A percentile compares a stretch with the other conserved stretches of the same genome.
Evolutionary conservation across 306 rosid genomes (phyloP).

Genomic region (Fragaria vesca): DNA sequence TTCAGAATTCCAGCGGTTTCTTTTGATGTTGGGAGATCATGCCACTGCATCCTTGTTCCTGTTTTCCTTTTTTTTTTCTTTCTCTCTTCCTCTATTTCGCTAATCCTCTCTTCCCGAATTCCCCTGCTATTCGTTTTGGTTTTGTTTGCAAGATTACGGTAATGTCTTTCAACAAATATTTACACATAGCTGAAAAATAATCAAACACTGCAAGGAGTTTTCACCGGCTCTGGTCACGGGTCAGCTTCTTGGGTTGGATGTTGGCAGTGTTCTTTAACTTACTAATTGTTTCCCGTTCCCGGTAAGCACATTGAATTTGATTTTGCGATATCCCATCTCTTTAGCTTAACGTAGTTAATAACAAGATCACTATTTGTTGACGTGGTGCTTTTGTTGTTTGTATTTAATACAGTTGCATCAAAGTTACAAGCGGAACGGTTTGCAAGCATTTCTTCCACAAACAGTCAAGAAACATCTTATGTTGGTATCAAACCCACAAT

Average conservation of each 20-base stretch:
- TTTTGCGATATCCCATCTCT: neutral
- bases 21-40: no score
- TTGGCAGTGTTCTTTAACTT: conserved; percentile 96
- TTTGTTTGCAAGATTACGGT: no score
- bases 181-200: conserved; percentile 49
- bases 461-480: conserved; percentile 55
- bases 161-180: no score
- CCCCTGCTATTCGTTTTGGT: no score
- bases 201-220: conserved; percentile 95
- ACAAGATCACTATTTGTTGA: neutral
- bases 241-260: conserved; percentile 96
- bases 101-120: no score
- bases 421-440: conserved; percentile 45
- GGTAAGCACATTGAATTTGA: conserved; percentile 31
- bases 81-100: no score
- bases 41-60: no score
- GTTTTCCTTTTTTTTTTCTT: no score
- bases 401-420: conserved; percentile 40
- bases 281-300: conserved; percentile 98
- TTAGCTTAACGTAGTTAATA: neutral
- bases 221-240: conserved; percentile 94
- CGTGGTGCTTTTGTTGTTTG: neutral
- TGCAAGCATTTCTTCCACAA: conserved; percentile 79
- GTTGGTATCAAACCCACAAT: conserved; percentile 70
- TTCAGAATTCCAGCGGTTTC: no score